These are phyloP conservation scores for Juglanconis sp. DNA, from an alignment of 2,329 filamentous ascomycete species.

Conservation along the genomic window DNA sequence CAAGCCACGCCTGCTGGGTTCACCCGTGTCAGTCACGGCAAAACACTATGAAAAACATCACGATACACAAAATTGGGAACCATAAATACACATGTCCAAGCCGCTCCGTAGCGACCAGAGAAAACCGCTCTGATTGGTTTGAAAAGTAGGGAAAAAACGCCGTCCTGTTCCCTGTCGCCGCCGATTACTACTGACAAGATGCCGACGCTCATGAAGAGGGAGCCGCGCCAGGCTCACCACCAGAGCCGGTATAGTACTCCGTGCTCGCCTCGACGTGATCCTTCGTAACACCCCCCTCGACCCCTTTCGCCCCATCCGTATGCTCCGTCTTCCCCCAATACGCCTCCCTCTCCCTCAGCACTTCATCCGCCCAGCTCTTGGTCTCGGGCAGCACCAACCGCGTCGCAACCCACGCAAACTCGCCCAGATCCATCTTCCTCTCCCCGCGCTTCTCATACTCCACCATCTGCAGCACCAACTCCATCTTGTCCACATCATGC, in stretches of 20 bases:
- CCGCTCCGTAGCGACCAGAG: too few relatives aligned
- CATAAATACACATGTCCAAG: neutral
- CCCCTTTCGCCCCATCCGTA: conserved; percentile 43
- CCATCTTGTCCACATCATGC: conserved; percentile 96
- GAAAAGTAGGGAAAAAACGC: neutral
- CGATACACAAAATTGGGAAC: neutral
- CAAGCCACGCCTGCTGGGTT: neutral
- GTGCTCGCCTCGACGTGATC: conserved; percentile 41
- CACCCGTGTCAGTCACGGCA: neutral
- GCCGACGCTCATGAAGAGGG: neutral
- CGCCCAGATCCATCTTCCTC: conserved; percentile 70
- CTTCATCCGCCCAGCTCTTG: conserved; percentile 71
- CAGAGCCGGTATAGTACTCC: conserved; percentile 42
- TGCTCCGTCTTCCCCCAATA: conserved; percentile 62
- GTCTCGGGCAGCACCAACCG: conserved; percentile 75
- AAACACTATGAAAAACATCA: neutral
- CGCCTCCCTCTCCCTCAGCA: conserved; percentile 70
- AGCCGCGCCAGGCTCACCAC: conserved; percentile 9
- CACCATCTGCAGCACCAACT: conserved; percentile 89
- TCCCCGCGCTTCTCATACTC: conserved; percentile 81
- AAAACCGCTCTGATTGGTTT: neutral
- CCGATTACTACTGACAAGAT: neutral
- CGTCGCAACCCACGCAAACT: conserved; percentile 78
- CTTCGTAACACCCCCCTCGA: conserved; percentile 35
- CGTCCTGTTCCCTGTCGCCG: neutral